These are phyloP conservation scores for Thalassiosira allenii DNA, from an alignment of 352 stramenopile species.

Conservation along the genomic window DNA sequence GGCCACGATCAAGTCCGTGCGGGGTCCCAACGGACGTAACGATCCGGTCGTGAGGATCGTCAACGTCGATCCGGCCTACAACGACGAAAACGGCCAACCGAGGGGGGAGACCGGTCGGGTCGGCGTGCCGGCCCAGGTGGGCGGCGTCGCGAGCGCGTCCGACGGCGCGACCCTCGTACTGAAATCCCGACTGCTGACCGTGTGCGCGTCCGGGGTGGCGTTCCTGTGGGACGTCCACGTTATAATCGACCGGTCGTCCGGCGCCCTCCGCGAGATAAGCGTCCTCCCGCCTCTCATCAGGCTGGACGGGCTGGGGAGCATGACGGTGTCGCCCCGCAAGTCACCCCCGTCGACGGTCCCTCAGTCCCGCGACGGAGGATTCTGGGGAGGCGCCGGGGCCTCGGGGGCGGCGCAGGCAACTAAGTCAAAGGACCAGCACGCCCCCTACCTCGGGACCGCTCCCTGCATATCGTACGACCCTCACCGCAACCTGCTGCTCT, in stretches of 20 bases:
- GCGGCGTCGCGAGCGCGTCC: neutral
- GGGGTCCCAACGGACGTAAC: conserved; percentile 54
- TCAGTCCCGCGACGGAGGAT: conserved; percentile 12
- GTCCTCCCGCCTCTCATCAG: conserved; percentile 47
- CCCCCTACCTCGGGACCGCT: conserved; percentile 25
- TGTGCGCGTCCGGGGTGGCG: conserved; percentile 47
- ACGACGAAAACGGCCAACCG: conserved; percentile 35
- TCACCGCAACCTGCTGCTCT: conserved; percentile 71
- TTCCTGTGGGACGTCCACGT: conserved; percentile 58
- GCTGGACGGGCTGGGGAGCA: conserved; percentile 48
- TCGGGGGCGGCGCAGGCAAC: too few relatives aligned
- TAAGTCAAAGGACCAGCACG: conserved; percentile 11
- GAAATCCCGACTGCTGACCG: conserved; percentile 34
- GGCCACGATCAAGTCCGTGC: conserved; percentile 66
- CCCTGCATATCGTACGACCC: conserved; percentile 62
- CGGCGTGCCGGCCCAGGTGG: conserved; percentile 4
- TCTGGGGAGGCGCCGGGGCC: conserved; percentile 33
- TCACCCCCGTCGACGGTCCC: conserved; percentile 6
- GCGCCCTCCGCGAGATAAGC: conserved; percentile 43
- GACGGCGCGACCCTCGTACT: conserved; percentile 14
- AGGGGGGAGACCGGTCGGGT: neutral
- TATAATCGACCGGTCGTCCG: conserved; percentile 39
- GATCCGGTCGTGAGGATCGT: conserved; percentile 64
- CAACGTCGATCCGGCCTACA: conserved; percentile 37
- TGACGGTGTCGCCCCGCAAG: conserved; percentile 48